Base-by-base conservation (phyloP, 371 early-diverging fungal genomes). In the Lichtheimia ramosa region DNA sequence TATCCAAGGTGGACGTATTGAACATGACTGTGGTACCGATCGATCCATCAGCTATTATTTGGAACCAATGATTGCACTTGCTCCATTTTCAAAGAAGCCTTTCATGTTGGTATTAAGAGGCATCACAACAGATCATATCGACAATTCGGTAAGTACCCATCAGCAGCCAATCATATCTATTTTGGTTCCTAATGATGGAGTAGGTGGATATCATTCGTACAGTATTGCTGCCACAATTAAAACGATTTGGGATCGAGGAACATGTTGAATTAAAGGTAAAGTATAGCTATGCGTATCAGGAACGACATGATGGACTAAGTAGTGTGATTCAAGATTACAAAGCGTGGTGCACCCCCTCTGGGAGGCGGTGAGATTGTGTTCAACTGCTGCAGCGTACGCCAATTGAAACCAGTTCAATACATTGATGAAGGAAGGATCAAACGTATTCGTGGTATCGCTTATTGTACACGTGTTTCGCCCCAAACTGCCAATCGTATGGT, bases 281-380 rank as follows among this genome's bases (percentile, higher is more conserved):
- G n/a, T n/a, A 52, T 10, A 10, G 40, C 18, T 5, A 28, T 21
- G 25, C n/a, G n/a, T n/a, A 18, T 28, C 2, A 43, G 1, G 6
- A 0, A 49, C 27, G 7, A 8, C 6, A 41, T 43, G 53, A 39
- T 18, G n/a, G 2, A 46, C 18, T 46, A 5, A 46, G 10, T 4
- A 14, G 46, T 46, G 12, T 46, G 2, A 5, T 18, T 16, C 6
- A 66, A 86, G 81, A 93, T 99, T 57, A 83, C 84, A 24, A 93
- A 89, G 63, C 85, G 99, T 52, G 99, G 99, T 13, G 93, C 97
- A 28, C 86, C 90, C n/a, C 99, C 99, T 12, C 74, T 88, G 50
- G 99, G 98, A 56, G 96, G 99, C 4, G 99, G 99, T 55, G 91
- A 93, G 62, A 86, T 97, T 51, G 70, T 76, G 28, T 96, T 99